Conservation (phyloP, 257 asterid species). For the Petunia secreta region DNA sequence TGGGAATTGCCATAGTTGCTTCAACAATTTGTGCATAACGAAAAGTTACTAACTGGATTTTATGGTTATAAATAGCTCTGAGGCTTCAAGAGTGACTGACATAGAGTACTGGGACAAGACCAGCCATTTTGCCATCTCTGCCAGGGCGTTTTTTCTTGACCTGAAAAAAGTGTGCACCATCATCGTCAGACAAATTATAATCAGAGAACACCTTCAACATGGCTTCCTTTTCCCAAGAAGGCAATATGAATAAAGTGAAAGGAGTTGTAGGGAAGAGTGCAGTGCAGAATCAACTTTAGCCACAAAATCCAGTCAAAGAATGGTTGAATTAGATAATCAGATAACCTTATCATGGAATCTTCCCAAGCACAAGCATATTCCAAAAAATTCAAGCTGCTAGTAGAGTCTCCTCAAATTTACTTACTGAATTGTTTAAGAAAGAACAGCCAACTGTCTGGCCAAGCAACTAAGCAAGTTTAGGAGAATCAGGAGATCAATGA, state of each 20-base stretch:
- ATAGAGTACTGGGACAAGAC: slow-evolving; percentile 96
- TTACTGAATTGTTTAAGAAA: neutral
- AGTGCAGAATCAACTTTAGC: neutral
- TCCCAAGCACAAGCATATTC: neutral
- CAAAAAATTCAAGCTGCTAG: neutral
- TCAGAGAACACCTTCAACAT: slow-evolving; percentile 16
- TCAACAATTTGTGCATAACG: slow-evolving; percentile 18
- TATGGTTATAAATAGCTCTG: neutral
- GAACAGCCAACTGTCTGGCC: neutral
- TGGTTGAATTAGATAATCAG: neutral
- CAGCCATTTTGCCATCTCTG: slow-evolving; percentile 96
- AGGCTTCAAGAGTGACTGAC: slow-evolving; percentile 69
- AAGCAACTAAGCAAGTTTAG: neutral
- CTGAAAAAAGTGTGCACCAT: slow-evolving; percentile 46
- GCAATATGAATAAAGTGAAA: slow-evolving; percentile 1
- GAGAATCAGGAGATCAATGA: neutral
- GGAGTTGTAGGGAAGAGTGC: neutral
- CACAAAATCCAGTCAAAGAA: neutral
- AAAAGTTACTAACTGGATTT: neutral
- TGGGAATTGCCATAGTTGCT: neutral
- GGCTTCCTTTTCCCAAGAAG: slow-evolving; percentile 1
- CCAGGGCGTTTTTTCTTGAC: slow-evolving; percentile 97
- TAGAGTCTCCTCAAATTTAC: slow-evolving; percentile 8
- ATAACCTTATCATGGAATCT: neutral
- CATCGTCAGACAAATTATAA: neutral